A percentile compares a stretch with the other conserved stretches of the same genome.
Evolutionary conservation across 2,329 filamentous ascomycete genomes (phyloP).

Genomic region (Emericellopsis atlantica): DNA sequence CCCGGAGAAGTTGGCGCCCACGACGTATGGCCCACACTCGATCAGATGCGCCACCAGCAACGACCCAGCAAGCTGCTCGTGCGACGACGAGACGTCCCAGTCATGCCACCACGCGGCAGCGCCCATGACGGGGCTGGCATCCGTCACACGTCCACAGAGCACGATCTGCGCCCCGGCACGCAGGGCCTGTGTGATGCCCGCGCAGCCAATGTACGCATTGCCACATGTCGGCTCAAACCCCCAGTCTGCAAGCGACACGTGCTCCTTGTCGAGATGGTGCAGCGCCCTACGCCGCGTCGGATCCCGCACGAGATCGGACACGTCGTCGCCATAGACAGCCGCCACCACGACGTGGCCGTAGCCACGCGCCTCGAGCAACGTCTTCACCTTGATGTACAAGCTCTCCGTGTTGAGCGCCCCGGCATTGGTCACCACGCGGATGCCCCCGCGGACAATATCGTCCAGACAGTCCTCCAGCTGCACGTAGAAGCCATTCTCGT

Average conservation of each 20-base stretch:
- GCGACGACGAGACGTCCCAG: conserved; percentile 35
- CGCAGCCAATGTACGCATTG: conserved; percentile 34
- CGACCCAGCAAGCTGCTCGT: conserved; percentile 36
- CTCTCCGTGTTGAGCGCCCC: conserved; percentile 22
- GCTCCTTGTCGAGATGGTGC: conserved; percentile 15
- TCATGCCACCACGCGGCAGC: conserved; percentile 42
- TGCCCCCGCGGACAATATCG: conserved; percentile 17
- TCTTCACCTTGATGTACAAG: conserved; percentile 15
- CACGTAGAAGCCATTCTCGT: conserved; percentile 22
- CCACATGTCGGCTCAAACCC: conserved; percentile 12
- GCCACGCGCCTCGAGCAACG: conserved; percentile 15
- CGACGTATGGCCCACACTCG: conserved; percentile 40
- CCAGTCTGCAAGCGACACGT: conserved; percentile 14
- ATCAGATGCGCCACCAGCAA: conserved; percentile 40
- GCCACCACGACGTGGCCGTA: conserved; percentile 18
- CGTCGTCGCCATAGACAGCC: conserved; percentile 24
- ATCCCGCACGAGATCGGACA: conserved; percentile 12
- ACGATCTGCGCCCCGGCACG: conserved; percentile 30
- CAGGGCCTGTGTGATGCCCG: conserved; percentile 30
- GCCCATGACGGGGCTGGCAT: conserved; percentile 40
- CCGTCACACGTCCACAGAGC: conserved; percentile 33
- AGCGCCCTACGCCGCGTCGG: conserved; percentile 7
- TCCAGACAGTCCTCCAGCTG: conserved; percentile 29
- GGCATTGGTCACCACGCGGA: conserved; percentile 25
- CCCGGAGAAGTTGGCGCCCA: conserved; percentile 41